Percentiles rank a stretch among this genome's conserved stretches.
phyloP scores from a whole-genome alignment of 768 basidiomycete genomes.

The Floccularia luteovirens region DNA sequence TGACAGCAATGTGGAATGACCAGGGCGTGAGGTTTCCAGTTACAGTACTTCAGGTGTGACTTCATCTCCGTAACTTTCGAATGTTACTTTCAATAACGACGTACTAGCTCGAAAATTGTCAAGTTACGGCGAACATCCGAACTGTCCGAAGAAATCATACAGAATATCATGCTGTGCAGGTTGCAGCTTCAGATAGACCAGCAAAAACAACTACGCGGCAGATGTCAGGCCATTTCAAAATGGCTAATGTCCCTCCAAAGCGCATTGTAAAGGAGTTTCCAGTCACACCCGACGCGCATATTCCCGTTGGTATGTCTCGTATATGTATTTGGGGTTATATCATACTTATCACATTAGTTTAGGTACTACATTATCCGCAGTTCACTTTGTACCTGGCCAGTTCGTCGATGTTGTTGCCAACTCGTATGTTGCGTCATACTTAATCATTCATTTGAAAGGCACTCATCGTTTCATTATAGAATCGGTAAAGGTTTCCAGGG shows the following conservation, averaged over 20 bases:
- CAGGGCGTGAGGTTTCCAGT: conserved; percentile 85
- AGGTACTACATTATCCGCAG: conserved; percentile 87
- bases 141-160: conserved; percentile 58
- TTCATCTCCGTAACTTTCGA: conserved; percentile 2
- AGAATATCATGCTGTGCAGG: conserved; percentile 88
- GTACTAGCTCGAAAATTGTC: conserved; percentile 74
- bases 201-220: conserved; percentile 66
- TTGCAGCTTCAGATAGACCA: conserved; percentile 75
- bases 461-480: conserved; percentile 28
- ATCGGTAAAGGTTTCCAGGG: conserved; percentile 98
- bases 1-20: conserved; percentile 90
- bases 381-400: conserved; percentile 97
- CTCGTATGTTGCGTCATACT: conserved; percentile 55
- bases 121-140: conserved; percentile 76
- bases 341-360: conserved; percentile 1
- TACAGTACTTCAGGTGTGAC: conserved; percentile 84
- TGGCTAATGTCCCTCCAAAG: conserved; percentile 78
- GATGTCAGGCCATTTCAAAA: conserved; percentile 87
- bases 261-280: conserved; percentile 82
- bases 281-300: conserved; percentile 81
- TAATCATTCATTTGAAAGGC: neutral
- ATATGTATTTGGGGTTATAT: neutral
- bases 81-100: conserved; percentile 1
- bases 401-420: conserved; percentile 88
- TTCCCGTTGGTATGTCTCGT: conserved; percentile 69